A percentile compares a stretch with the other conserved stretches of the same genome.
These are phyloP conservation scores for Vairimorpha ceranae DNA, from an alignment of 371 early-diverging fungal species.

Conservation along the genomic window DNA sequence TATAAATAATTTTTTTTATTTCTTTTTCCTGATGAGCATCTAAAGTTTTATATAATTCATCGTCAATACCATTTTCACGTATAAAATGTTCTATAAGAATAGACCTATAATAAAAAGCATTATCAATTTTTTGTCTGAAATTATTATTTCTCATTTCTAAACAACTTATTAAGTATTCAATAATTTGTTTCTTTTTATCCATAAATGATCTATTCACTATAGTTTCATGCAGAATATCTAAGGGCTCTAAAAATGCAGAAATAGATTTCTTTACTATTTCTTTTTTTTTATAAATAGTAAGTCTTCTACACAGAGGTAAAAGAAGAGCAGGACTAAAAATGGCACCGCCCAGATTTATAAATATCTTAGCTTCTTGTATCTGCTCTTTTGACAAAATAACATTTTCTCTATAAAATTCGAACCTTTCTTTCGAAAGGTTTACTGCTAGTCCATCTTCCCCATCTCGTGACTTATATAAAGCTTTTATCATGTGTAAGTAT, in stretches of 20 bases:
- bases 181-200: slow-evolving; percentile 45
- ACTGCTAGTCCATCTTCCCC: slow-evolving; percentile 24
- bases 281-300: slow-evolving; percentile 31
- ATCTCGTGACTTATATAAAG: slow-evolving; percentile 5
- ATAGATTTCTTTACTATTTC: slow-evolving; percentile 36
- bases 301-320: not conserved
- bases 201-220: slow-evolving; percentile 32
- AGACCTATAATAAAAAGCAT: slow-evolving; percentile 50
- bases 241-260: slow-evolving; percentile 39
- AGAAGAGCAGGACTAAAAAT: slow-evolving; percentile 53
- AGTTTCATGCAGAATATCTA: slow-evolving; percentile 27
- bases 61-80: slow-evolving; percentile 12
- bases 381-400: not conserved
- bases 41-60: slow-evolving; percentile 13
- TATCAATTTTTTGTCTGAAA: slow-evolving; percentile 42
- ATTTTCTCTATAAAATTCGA: slow-evolving; percentile 40
- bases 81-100: slow-evolving; percentile 28
- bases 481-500: slow-evolving; percentile 34
- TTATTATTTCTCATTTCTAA: slow-evolving; percentile 17
- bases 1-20: slow-evolving; percentile 24
- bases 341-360: slow-evolving; percentile 55
- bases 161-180: slow-evolving; percentile 47
- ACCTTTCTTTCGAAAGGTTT: slow-evolving; percentile 32
- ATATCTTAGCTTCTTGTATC: slow-evolving; percentile 41
- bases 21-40: slow-evolving; percentile 42